Percentiles rank a stretch among this genome's conserved stretches.
Conservation (phyloP, 306 rosid genomes). For the Prunus davidiana region DNA sequence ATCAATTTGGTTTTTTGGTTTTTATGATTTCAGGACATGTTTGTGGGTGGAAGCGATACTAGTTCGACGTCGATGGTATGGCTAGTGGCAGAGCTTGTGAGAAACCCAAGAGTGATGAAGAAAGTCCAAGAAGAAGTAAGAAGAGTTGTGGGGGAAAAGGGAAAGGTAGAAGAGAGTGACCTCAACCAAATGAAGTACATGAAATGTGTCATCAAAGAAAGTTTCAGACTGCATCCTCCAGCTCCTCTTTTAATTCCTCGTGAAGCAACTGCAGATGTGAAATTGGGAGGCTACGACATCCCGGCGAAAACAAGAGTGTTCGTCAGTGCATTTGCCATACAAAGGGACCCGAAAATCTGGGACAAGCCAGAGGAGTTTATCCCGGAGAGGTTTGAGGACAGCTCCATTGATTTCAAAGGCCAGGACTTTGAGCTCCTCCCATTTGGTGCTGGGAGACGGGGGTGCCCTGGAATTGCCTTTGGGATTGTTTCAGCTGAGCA, state of each 20-base stretch:
- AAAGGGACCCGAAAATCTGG: constrained; percentile 37
- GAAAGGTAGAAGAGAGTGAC: constrained; percentile 32
- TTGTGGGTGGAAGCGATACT: constrained; percentile 37
- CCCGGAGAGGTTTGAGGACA: constrained; percentile 42
- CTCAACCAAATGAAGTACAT: constrained; percentile 44
- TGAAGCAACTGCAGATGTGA: constrained; percentile 13
- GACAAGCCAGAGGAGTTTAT: constrained; percentile 30
- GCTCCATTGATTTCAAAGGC: constrained; percentile 22
- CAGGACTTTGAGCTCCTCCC: constrained; percentile 21
- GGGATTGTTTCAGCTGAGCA: constrained; percentile 9
- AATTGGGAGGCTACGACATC: constrained; percentile 43
- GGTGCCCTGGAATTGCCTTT: constrained; percentile 28
- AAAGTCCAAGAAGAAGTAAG: constrained; percentile 62
- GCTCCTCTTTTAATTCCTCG: constrained; percentile 37
- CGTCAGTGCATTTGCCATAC: constrained; percentile 53
- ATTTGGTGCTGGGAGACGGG: constrained; percentile 36
- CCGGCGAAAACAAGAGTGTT: constrained; percentile 31
- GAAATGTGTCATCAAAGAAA: constrained; percentile 47
- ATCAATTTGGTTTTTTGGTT: background rate
- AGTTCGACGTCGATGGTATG: constrained; percentile 33
- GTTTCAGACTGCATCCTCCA: constrained; percentile 49
- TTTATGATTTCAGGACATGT: constrained; percentile 50
- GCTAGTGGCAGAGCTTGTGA: constrained; percentile 48
- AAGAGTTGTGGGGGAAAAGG: constrained; percentile 37
- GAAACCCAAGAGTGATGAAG: constrained; percentile 40